These are phyloP conservation scores for Trypanosoma platydactyli DNA, from an alignment of 208 protist genomes.

Conservation along the genomic window DNA sequence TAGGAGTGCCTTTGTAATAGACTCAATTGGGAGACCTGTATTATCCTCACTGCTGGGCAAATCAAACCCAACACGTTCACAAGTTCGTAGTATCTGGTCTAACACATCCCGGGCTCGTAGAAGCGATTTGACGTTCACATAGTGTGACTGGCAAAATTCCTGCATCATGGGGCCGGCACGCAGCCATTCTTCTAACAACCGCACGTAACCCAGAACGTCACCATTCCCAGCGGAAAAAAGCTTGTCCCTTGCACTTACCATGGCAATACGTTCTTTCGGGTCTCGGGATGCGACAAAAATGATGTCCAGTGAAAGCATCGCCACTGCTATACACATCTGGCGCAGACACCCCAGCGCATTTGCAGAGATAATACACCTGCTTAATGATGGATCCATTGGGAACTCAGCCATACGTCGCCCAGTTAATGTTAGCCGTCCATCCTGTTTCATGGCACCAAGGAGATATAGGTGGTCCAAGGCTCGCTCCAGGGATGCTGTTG, in stretches of 20 bases:
- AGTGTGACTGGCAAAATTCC: slow-evolving; percentile 85
- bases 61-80: slow-evolving; percentile 78
- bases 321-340: slow-evolving; percentile 88
- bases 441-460: slow-evolving; percentile 97
- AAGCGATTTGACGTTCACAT: slow-evolving; percentile 67
- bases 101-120: slow-evolving; percentile 80
- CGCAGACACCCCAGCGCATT: slow-evolving; percentile 72
- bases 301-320: slow-evolving; percentile 93
- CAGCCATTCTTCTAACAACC: slow-evolving; percentile 87
- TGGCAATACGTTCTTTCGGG: slow-evolving; percentile 55
- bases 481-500: slow-evolving; percentile 95
- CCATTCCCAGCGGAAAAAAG: slow-evolving; percentile 83
- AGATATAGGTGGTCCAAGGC: slow-evolving; percentile 98
- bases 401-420: slow-evolving; percentile 98
- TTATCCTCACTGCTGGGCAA: slow-evolving; percentile 27
- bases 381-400: slow-evolving; percentile 98
- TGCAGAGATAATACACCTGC: slow-evolving; percentile 90
- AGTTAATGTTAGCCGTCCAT: slow-evolving; percentile 95
- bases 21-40: slow-evolving; percentile 31
- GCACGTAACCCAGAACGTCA: slow-evolving; percentile 82
- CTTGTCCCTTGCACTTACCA: slow-evolving; percentile 70
- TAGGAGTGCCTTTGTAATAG: slow-evolving; percentile 71
- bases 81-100: slow-evolving; percentile 85
- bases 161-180: slow-evolving; percentile 46
- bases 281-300: slow-evolving; percentile 97